These are phyloP conservation scores for Yamadazyma sp. DNA, from an alignment of 805 yeast genomes.

Conservation along the genomic window DNA sequence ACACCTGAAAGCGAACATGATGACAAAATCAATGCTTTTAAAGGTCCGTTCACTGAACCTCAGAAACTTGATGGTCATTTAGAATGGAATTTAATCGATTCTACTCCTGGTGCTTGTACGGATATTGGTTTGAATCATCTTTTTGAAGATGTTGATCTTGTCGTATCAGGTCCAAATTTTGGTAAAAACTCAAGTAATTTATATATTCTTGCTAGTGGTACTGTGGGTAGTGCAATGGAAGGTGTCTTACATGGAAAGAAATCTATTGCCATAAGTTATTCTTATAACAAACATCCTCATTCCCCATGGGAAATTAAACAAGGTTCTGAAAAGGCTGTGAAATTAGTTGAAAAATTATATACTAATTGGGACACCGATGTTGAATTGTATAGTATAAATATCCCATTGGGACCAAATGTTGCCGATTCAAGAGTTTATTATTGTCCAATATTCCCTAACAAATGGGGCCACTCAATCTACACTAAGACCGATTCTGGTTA, in stretches of 20 bases:
- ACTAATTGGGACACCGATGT: slow-evolving; percentile 36
- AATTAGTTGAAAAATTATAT: slow-evolving; percentile 57
- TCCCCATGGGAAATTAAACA: slow-evolving; percentile 48
- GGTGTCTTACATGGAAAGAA: slow-evolving; percentile 70
- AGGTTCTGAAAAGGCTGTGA: slow-evolving; percentile 69
- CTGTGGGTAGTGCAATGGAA: slow-evolving; percentile 97
- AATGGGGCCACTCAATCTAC: slow-evolving; percentile 68
- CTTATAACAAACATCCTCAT: slow-evolving; percentile 59
- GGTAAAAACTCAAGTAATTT: slow-evolving; percentile 91
- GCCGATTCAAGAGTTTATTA: slow-evolving; percentile 59
- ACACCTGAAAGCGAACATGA: too few species aligned
- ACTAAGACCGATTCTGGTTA: slow-evolving; percentile 37
- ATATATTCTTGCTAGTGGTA: slow-evolving; percentile 88
- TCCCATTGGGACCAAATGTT: slow-evolving; percentile 64
- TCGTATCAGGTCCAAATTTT: slow-evolving; percentile 91
- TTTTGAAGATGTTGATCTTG: slow-evolving; percentile 58
- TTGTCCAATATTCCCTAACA: slow-evolving; percentile 78
- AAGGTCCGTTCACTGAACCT: slow-evolving; percentile 64
- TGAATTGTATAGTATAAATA: slow-evolving; percentile 79
- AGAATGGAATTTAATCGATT: slow-evolving; percentile 86
- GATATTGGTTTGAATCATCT: slow-evolving; percentile 85
- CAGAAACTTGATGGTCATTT: slow-evolving; percentile 41
- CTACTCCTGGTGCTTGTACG: slow-evolving; percentile 95
- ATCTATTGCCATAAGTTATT: slow-evolving; percentile 81
- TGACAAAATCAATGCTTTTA: slow-evolving; percentile 36